phyloP scores from a whole-genome alignment of 2,329 filamentous ascomycete genomes.

The Dactylonectria macrodidyma region DNA sequence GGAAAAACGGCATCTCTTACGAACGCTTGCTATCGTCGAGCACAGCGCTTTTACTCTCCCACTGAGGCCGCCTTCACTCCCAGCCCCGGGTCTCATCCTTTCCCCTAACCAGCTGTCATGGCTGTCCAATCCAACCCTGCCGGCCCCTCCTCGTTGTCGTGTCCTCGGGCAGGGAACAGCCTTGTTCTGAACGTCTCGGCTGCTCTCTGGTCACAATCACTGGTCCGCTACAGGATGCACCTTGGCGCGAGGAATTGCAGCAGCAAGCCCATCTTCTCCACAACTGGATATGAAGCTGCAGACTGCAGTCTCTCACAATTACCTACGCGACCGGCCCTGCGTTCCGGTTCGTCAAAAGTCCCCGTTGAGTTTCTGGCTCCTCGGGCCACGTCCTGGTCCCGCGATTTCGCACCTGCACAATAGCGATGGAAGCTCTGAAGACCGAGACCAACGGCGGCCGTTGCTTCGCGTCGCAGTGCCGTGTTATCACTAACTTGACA shows the following conservation, averaged over 20 bases:
- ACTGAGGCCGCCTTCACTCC: slow-evolving; percentile 10
- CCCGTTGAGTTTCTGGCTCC: slow-evolving; percentile 12
- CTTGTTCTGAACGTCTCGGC: slow-evolving; percentile 32
- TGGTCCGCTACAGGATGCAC: slow-evolving; percentile 38
- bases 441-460: not conserved
- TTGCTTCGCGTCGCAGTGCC: slow-evolving; percentile 1
- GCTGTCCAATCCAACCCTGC: slow-evolving; percentile 14
- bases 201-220: slow-evolving; percentile 29
- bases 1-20: not conserved
- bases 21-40: slow-evolving; percentile 2
- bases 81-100: slow-evolving; percentile 41
- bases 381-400: not conserved
- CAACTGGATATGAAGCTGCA: slow-evolving; percentile 28
- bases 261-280: slow-evolving; percentile 28
- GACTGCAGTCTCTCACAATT: slow-evolving; percentile 24
- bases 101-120: slow-evolving; percentile 35
- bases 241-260: slow-evolving; percentile 41
- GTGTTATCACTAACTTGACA: slow-evolving; percentile 3
- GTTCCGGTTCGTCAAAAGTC: slow-evolving; percentile 28
- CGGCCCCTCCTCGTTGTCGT: slow-evolving; percentile 16
- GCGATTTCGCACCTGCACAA: slow-evolving; percentile 15
- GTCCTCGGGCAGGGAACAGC: slow-evolving; percentile 36
- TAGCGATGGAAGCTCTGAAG: not conserved
- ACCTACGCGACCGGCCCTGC: slow-evolving; percentile 17
- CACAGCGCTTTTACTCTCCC: slow-evolving; percentile 25